Conservation (phyloP, 345 rosid genomes). For the Anastatica hierochuntica region DNA sequence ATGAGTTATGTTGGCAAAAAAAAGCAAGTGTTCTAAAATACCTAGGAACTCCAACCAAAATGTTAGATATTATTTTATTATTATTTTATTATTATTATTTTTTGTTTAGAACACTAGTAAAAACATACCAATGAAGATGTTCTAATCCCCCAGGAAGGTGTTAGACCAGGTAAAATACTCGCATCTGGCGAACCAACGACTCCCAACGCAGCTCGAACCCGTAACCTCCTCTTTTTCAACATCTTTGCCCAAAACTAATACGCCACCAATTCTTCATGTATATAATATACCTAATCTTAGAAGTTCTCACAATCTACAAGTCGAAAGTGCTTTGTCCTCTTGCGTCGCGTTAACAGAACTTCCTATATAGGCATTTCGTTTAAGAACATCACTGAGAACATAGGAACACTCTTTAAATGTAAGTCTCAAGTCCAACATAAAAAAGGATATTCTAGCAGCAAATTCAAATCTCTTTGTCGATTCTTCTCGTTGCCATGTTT, state of each 20-base stretch:
- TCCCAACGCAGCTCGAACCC: too few relatives aligned
- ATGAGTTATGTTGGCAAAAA: too few relatives aligned
- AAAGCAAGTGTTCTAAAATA: too few relatives aligned
- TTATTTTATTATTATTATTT: too few relatives aligned
- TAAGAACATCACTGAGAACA: conserved; percentile 18
- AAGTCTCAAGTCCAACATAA: conserved; percentile 4
- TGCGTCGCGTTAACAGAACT: neutral
- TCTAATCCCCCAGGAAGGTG: too few relatives aligned
- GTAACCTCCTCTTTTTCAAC: neutral
- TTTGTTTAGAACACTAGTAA: too few relatives aligned
- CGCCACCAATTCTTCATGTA: conserved; percentile 17
- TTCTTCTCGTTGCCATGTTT: neutral
- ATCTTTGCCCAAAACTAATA: conserved; percentile 3
- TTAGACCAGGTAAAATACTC: too few relatives aligned
- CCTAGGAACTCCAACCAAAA: too few relatives aligned
- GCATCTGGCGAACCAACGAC: too few relatives aligned
- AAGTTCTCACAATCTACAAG: neutral
- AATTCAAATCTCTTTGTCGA: neutral
- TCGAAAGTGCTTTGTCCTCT: neutral
- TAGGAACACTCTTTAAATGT: conserved; percentile 13
- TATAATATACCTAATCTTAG: neutral
- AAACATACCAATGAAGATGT: too few relatives aligned
- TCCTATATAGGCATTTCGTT: conserved; percentile 13
- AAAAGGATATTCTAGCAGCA: too few relatives aligned
- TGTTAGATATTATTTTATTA: too few relatives aligned